These are phyloP conservation scores for Naumovozyma baii DNA, from an alignment of 805 yeast species.

Conservation along the genomic window DNA sequence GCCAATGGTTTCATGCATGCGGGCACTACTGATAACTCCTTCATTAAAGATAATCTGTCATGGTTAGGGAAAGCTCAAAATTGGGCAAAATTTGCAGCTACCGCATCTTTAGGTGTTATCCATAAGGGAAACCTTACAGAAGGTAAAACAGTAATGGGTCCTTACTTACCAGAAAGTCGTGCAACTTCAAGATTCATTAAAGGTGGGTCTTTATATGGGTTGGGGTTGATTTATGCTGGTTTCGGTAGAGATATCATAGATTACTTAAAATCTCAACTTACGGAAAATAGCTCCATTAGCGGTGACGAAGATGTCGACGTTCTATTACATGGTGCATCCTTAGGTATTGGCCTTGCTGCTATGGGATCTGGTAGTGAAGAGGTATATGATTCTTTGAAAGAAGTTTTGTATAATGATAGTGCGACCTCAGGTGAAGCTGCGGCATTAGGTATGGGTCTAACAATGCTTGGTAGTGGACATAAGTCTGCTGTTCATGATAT, in stretches of 20 bases:
- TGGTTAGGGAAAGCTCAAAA: constrained; percentile 97
- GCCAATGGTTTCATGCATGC: constrained; percentile 91
- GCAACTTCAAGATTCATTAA: constrained; percentile 73
- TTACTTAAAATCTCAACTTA: constrained; percentile 62
- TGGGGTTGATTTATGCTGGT: constrained; percentile 92
- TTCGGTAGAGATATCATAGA: constrained; percentile 84
- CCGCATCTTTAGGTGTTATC: constrained; percentile 95
- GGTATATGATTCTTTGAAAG: constrained; percentile 73
- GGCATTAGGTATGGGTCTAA: constrained; percentile 90
- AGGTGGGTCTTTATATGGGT: constrained; percentile 90
- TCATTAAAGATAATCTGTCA: constrained; percentile 80
- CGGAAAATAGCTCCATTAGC: constrained; percentile 49
- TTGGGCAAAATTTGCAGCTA: constrained; percentile 96
- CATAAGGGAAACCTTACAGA: constrained; percentile 91
- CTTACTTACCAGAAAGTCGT: constrained; percentile 75
- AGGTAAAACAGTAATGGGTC: constrained; percentile 77
- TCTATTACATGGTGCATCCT: constrained; percentile 86
- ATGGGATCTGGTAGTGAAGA: constrained; percentile 77
- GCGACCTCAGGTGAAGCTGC: constrained; percentile 96
- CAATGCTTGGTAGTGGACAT: constrained; percentile 85
- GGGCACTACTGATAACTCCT: constrained; percentile 92
- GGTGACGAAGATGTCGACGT: constrained; percentile 69
- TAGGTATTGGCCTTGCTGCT: constrained; percentile 93
- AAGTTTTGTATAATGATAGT: constrained; percentile 77
- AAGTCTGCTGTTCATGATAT: constrained; percentile 62